Base-by-base conservation (phyloP, 345 rosid species). In the Litchi chinensis region DNA sequence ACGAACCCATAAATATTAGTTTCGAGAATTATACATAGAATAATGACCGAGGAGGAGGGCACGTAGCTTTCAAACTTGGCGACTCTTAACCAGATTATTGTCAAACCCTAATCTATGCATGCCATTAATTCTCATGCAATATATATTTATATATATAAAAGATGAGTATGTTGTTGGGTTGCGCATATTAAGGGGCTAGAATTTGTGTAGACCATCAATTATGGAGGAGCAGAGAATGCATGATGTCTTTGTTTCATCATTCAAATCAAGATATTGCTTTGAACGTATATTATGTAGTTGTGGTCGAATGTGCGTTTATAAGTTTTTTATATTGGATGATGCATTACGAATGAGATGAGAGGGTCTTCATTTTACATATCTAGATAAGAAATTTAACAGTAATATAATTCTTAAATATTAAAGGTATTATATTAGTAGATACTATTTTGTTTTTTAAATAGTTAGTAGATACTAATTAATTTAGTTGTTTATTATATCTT, bases 51-150 rank as follows among this genome's bases (percentile, higher is more conserved):
- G 19, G 19, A 50, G 56, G 56, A 50, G 18, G 15, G 15, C 4
- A 15, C 56, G 50, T 56, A 37, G 65, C 65, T 54, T 73, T 73
- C 76, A 59, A 59, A 40, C 46, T 59, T 73, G 68, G 66, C 32
- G n/a, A 60, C 76, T 59, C 8, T 19, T 54, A 37, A 5, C 8
- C 10, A 59, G 10, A 19, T 18, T 21, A 22, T 63, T 63, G 5
- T 63, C 39, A 24, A 22, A 63, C 6, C 39, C 39, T 63, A 63
- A 12, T 63, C 39, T 22, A 26, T 12, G 5, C 16, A 28, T 71
- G 24, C 32, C 64, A 21, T 37, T 32, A 39, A 21, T 60, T 60
- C 16, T 52, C 52, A 46, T 46, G 52, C 52, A 46, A 46, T 46
- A 46, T 46, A 46, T 46, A 46, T 46, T 1, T 32, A 32, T 32